A percentile compares a stretch with the other conserved stretches of the same genome.
Evolutionary conservation across 2,329 filamentous ascomycete genomes (phyloP).

Genomic region (Xylaria sp.): DNA sequence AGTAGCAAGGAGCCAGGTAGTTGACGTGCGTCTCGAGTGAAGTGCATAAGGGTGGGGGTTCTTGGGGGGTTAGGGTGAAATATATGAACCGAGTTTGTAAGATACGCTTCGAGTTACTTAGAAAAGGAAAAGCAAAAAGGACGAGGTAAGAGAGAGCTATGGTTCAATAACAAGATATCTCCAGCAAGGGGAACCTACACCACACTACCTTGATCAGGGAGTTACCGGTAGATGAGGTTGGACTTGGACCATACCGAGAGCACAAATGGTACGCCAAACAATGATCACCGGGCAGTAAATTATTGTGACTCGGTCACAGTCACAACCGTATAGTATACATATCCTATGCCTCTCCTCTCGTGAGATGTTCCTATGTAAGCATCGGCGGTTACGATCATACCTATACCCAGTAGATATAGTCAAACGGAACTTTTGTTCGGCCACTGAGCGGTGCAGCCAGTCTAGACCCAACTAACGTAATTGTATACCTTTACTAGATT

Average conservation of each 20-base stretch:
- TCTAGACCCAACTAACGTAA: background rate
- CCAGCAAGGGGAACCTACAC: too few species aligned
- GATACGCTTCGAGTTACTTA: too few species aligned
- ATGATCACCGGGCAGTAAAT: background rate
- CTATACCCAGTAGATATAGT: background rate
- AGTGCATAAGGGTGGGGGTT: background rate
- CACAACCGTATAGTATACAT: background rate
- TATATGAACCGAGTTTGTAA: too few species aligned
- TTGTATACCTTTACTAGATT: background rate
- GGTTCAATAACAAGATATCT: too few species aligned
- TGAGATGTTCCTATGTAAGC: too few species aligned
- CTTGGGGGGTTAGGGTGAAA: background rate
- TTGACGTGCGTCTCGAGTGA: slow-evolving; percentile 7
- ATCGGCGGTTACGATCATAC: background rate
- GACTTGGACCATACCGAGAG: background rate
- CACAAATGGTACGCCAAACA: slow-evolving; percentile 2
- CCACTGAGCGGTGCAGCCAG: background rate
- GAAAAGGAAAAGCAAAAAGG: background rate
- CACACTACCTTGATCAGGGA: background rate
- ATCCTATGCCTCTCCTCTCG: background rate
- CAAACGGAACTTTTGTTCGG: slow-evolving; percentile 6
- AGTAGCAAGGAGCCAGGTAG: slow-evolving; percentile 10
- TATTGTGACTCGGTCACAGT: background rate
- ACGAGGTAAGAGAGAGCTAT: background rate
- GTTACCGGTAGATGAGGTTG: background rate